phyloP scores from a whole-genome alignment of 179 eudicot species.

The Actinidia polygama region DNA sequence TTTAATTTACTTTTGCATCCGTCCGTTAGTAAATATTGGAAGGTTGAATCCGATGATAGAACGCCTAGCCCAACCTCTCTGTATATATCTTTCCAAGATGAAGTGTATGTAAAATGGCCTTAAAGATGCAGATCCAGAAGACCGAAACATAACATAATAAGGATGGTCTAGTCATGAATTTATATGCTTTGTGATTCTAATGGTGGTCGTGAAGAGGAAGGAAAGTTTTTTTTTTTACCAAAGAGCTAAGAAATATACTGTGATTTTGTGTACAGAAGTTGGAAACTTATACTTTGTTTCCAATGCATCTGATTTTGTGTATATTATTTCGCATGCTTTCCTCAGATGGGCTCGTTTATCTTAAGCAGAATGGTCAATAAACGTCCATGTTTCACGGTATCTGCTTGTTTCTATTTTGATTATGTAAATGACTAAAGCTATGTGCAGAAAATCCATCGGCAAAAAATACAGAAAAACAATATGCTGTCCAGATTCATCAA shows the following conservation, averaged over 20 bases:
- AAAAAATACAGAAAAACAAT: background rate
- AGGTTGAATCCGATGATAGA: slow-evolving; percentile 11
- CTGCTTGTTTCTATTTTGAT: background rate
- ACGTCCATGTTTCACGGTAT: background rate
- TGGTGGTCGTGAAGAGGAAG: background rate
- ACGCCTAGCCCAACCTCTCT: slow-evolving; percentile 5
- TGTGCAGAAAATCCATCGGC: background rate
- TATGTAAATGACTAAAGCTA: background rate
- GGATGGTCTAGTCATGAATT: background rate
- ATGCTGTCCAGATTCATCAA: background rate
- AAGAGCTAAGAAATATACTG: background rate
- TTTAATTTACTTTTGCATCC: slow-evolving; percentile 12
- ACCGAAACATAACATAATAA: background rate
- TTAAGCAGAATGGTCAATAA: background rate
- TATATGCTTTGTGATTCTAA: slow-evolving; percentile 1
- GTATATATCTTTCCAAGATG: slow-evolving; percentile 30
- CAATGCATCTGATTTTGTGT: background rate
- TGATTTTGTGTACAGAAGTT: slow-evolving; percentile 17
- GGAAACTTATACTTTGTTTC: background rate
- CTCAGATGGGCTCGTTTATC: background rate
- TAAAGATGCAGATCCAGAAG: slow-evolving; percentile 12
- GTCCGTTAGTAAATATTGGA: slow-evolving; percentile 33
- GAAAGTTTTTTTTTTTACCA: background rate
- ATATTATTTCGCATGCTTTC: background rate
- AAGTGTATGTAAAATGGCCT: slow-evolving; percentile 6